phyloP scores from a whole-genome alignment of 2,329 filamentous ascomycete genomes.

The Aspergillus felis region DNA sequence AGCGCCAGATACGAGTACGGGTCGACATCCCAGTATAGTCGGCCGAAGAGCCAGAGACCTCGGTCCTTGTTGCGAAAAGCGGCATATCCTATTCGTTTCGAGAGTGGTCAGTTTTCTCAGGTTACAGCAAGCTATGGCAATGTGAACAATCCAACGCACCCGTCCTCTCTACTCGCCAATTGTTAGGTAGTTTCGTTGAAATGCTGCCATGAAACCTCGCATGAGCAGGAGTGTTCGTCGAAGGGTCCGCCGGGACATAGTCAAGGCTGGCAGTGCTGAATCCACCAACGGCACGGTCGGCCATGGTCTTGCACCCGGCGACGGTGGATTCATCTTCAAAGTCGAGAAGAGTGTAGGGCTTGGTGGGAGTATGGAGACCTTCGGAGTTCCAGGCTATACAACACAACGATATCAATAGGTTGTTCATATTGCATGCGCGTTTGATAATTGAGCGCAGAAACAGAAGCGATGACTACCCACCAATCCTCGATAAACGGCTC shows the following conservation, averaged over 20 bases:
- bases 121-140: not conserved
- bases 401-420: not conserved
- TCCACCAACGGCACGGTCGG: conserved; percentile 80
- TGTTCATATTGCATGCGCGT: not conserved
- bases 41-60: conserved; percentile 76
- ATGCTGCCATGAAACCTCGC: conserved; percentile 83
- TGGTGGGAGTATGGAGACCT: conserved; percentile 33
- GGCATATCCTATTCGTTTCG: conserved; percentile 66
- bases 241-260: conserved; percentile 50
- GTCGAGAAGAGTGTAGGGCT: conserved; percentile 38
- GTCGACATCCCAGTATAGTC: conserved; percentile 82
- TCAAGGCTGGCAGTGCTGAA: conserved; percentile 73
- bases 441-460: not conserved
- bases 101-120: conserved; percentile 1
- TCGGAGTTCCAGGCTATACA: conserved; percentile 41
- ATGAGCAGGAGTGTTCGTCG: conserved; percentile 54
- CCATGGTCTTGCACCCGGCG: conserved; percentile 66
- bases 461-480: conserved; percentile 33
- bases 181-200: conserved; percentile 73
- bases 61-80: conserved; percentile 82
- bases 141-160: conserved; percentile 20
- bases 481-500: conserved; percentile 52
- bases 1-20: conserved; percentile 83
- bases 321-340: conserved; percentile 37
- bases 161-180: conserved; percentile 47